Evolutionary conservation across 768 basidiomycete genomes (phyloP), one percentile per base, ranked within the genome.

Genomic region (Brasilioporus rufonigricans): DNA sequence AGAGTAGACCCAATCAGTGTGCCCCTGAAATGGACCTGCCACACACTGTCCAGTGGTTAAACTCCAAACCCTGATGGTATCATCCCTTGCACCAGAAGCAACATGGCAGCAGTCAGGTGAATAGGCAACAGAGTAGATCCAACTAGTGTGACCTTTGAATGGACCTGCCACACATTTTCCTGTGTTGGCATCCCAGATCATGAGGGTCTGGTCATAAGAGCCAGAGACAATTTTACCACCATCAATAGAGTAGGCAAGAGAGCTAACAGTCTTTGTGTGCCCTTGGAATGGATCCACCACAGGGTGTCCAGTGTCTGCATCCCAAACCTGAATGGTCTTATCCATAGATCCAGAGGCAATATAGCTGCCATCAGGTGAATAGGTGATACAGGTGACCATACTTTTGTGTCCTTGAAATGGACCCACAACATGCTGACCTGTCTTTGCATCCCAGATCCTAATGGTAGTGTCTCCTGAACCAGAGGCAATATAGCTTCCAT

Each of bases 261-360:
- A 59, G 8, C 0, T 24, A 13, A 62, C 8, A 16, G 8, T 0
- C 4, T 1, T 0, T 12, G 4, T 33, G 6, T 63, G 60, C 13
- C 48, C 60, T 4, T 53, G 9, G 6, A 62, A 38, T 45, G 41
- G 55, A 27, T 16, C 49, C 27, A 19, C 21, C 3, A 52, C 6
- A 57, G n/a, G 31, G 0, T 32, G 5, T 12, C 61, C 61, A 63
- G 49, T 59, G 2, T 44, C 38, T 48, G 33, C 52, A 63, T 48
- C 27, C 66, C 55, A 67, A 16, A 65, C 45, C 39, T 48, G 59
- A 1, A 70, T 47, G 1, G 47, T 58, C 0, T 11, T 43, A 11
- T 69, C 56, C 1, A 5, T 0, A 23, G 62, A 65, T 3, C 60
- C 65, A 45, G 62, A 65, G 10, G 58, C 68, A 48, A 73, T 58